Evolutionary conservation across 1,284 basidiomycete species (phyloP), one percentile per base, ranked within the genome.

Genomic region (Sutorius eximius): DNA sequence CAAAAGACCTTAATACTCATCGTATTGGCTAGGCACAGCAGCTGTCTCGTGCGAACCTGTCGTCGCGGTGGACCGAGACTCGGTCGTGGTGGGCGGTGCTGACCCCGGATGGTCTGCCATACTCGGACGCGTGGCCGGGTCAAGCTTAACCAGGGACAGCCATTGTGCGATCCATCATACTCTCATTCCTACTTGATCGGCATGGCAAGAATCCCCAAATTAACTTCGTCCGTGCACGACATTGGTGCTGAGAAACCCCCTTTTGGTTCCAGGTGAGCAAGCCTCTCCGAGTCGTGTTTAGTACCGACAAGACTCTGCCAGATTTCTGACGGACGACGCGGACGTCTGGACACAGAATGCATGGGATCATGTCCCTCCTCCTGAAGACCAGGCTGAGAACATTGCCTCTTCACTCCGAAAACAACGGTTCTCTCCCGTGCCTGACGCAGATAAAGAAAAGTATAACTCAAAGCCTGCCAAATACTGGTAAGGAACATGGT

Each of bases 291-390:
- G 24, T 27, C 9, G 3, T 43, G 2, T 27, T 7, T 8, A 22
- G 29, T 40, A 2, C 33, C 12, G 1, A 50, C 46, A 33, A 6
- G 44, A 16, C 27, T 9, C 33, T n/a, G 16, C 34, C 46, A 86
- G 86, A 67, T 88, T 87, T 66, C 77, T 89, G 45, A 85, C 79
- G 46, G 75, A 83, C 20, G 77, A 83, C 46, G 68, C 74, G 9
- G 78, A 88, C 60, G 85, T 91, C 9, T 91, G 86, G 85, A 77
- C 78, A 33, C 85, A 89, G 54, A 91, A 91, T 61, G 89, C 88
- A 1, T 91, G 93, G 93, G 93, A 95, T 70, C 92, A 95, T 69
- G 93, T 92, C 32, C 87, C 87, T 40, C 85, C 90, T 10, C 93
- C 93, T 9, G 77, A 83, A 20, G 89, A 92, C 72, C 91, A 94